Conservation (phyloP, 208 protist species). For the Crithidia bombi region DNA sequence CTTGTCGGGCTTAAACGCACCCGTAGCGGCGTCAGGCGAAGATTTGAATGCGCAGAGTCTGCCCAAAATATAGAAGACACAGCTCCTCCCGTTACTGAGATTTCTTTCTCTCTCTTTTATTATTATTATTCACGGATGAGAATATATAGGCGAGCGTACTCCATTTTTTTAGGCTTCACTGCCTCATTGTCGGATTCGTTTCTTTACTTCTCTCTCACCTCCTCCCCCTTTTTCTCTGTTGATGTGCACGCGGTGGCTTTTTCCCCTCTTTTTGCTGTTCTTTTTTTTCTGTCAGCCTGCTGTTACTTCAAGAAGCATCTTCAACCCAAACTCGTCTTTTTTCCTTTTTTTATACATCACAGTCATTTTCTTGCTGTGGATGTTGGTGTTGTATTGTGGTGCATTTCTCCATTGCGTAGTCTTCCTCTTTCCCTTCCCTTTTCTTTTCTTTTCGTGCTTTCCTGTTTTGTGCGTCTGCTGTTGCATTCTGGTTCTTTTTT, state of each 20-base stretch:
- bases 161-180: no score
- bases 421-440: slow-evolving; percentile 1
- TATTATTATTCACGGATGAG: background rate
- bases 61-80: slow-evolving; percentile 12
- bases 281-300: background rate
- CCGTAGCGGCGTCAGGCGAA: slow-evolving; percentile 15
- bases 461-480: slow-evolving; percentile 7
- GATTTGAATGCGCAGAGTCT: slow-evolving; percentile 26
- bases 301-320: background rate
- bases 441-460: slow-evolving; percentile 6
- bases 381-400: no score
- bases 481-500: no score
- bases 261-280: background rate
- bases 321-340: background rate
- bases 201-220: background rate
- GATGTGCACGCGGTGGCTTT: no score
- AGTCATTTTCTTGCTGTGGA: background rate
- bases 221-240: no score
- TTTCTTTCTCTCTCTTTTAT: background rate
- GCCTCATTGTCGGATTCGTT: background rate
- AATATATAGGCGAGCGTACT: no score
- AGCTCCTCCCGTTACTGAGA: no score
- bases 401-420: background rate
- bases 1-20: background rate
- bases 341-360: background rate